Evolutionary conservation across 305 asterid genomes (phyloP).

Genomic region (Ajuga reptans): DNA sequence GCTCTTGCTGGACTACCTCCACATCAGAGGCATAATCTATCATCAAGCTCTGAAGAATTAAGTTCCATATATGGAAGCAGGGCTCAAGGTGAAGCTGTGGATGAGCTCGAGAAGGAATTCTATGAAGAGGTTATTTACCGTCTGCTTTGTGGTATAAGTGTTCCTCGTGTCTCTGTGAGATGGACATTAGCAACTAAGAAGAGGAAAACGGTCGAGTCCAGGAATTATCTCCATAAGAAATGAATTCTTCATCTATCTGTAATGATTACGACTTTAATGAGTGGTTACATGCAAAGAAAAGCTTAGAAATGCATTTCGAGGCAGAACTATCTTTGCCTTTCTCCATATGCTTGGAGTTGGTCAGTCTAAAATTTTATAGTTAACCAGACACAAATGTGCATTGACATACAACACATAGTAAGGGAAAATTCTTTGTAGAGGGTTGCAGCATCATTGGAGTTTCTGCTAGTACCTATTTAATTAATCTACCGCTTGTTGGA

Average conservation of each 20-base stretch:
- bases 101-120: constrained; percentile 84
- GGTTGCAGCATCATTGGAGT: constrained; percentile 2
- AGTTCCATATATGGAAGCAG: constrained; percentile 76
- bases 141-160: constrained; percentile 16
- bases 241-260: constrained; percentile 7
- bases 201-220: background rate
- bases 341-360: constrained; percentile 10
- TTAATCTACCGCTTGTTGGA: too few species aligned
- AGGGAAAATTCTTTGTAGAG: background rate
- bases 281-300: constrained; percentile 11
- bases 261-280: constrained; percentile 7
- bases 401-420: background rate
- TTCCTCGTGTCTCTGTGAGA: constrained; percentile 20
- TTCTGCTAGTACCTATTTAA: background rate
- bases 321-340: constrained; percentile 10
- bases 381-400: background rate
- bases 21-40: constrained; percentile 68
- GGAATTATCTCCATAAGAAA: constrained; percentile 11
- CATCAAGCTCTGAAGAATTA: constrained; percentile 80
- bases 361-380: constrained; percentile 5
- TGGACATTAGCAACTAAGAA: background rate
- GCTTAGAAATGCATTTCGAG: background rate
- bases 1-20: constrained; percentile 91
- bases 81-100: constrained; percentile 48
- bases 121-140: constrained; percentile 65